phyloP scores from a whole-genome alignment of 371 early-diverging fungal species.

The Mortierella sp. region DNA sequence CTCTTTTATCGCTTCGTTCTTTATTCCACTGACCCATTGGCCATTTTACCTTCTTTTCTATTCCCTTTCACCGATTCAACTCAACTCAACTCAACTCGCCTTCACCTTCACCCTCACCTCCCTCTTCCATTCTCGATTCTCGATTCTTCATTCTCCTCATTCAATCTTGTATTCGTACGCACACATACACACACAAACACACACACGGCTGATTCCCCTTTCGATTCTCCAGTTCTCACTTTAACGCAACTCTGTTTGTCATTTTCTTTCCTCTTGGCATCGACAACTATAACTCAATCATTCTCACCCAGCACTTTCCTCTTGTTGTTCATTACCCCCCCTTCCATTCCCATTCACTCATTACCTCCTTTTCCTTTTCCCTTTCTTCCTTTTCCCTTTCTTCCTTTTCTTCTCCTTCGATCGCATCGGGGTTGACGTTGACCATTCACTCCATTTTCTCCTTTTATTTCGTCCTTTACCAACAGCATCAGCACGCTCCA shows the following conservation, averaged over 20 bases:
- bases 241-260: neutral
- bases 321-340: neutral
- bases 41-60: neutral
- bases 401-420: neutral
- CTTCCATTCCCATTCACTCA: neutral
- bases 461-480: neutral
- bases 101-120: neutral
- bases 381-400: neutral
- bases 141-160: constrained; percentile 3
- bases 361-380: neutral
- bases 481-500: neutral
- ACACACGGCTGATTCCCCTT: neutral
- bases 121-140: neutral
- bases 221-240: neutral
- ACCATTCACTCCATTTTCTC: neutral
- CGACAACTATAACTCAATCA: too few relatives aligned
- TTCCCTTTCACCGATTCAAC: neutral
- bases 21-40: neutral
- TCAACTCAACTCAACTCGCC: too few relatives aligned
- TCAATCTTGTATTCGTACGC: neutral
- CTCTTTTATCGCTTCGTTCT: neutral
- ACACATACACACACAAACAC: neutral
- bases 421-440: neutral
- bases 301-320: neutral
- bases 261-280: neutral